Evolutionary conservation across 2,329 filamentous ascomycete species (phyloP).

Genomic region (Fusarium poae): DNA sequence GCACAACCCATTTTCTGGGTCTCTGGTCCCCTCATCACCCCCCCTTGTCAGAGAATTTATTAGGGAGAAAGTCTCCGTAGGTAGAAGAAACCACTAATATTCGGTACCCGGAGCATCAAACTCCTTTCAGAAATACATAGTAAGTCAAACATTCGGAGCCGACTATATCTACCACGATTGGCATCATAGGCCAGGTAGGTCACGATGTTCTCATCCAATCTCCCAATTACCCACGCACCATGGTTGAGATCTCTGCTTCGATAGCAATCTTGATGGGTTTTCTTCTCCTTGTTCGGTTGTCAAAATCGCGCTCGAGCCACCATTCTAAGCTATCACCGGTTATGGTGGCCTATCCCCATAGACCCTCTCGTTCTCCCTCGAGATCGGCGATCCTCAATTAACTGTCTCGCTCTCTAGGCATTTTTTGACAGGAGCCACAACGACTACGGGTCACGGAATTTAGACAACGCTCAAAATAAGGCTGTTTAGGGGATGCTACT

Average conservation of each 20-base stretch:
- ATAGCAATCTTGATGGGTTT: not conserved
- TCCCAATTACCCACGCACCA: not conserved
- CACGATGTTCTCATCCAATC: not conserved
- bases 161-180: conserved; percentile 4
- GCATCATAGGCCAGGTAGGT: not conserved
- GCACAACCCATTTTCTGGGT: conserved; percentile 25
- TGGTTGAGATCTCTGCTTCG: not conserved
- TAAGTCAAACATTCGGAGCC: conserved; percentile 21
- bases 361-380: conserved; percentile 36
- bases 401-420: conserved; percentile 18
- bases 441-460: conserved; percentile 11
- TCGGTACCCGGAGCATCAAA: conserved; percentile 1
- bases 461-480: conserved; percentile 15
- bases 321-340: conserved; percentile 19
- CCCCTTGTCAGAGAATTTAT: conserved; percentile 4
- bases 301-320: conserved; percentile 37
- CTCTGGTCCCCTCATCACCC: not conserved
- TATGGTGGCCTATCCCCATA: conserved; percentile 22
- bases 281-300: conserved; percentile 13
- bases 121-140: conserved; percentile 1
- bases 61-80: conserved; percentile 19
- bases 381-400: conserved; percentile 43
- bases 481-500: conserved; percentile 7
- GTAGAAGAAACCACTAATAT: conserved; percentile 9
- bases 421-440: conserved; percentile 29